Percentiles rank a stretch among this genome's conserved stretches.
Evolutionary conservation across 768 basidiomycete species (phyloP).

Genomic region (Collybia sp.): DNA sequence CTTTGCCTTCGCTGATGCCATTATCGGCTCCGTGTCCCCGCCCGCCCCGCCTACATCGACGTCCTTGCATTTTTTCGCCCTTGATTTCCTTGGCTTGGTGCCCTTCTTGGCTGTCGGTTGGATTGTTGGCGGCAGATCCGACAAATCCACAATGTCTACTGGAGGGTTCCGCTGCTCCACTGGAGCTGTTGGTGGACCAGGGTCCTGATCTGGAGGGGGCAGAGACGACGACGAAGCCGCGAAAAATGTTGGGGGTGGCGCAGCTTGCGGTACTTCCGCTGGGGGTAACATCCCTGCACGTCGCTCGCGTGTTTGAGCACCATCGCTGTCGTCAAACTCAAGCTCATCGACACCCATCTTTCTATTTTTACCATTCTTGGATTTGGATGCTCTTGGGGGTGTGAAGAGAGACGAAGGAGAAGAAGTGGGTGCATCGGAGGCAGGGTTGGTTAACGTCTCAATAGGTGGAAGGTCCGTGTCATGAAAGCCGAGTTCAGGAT

Average conservation of each 20-base stretch:
- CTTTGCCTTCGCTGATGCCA: slow-evolving; percentile 11
- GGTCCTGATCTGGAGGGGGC: slow-evolving; percentile 11
- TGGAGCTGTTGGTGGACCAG: not conserved
- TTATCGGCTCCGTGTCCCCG: not conserved
- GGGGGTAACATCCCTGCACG: slow-evolving; percentile 10
- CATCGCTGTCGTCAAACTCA: slow-evolving; percentile 13
- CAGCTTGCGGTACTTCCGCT: slow-evolving; percentile 1
- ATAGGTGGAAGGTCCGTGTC: slow-evolving; percentile 21
- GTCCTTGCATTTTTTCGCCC: too few relatives aligned
- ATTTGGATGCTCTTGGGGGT: slow-evolving; percentile 3
- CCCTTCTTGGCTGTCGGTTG: slow-evolving; percentile 3
- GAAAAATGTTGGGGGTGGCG: slow-evolving; percentile 40
- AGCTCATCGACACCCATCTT: slow-evolving; percentile 22
- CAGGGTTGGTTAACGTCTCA: slow-evolving; percentile 23
- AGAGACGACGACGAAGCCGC: slow-evolving; percentile 36
- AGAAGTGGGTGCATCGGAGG: slow-evolving; percentile 20
- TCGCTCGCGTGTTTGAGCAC: not conserved
- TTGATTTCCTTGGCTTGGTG: not conserved
- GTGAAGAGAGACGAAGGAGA: slow-evolving; percentile 27
- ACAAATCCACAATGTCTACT: slow-evolving; percentile 23
- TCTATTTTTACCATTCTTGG: slow-evolving; percentile 12
- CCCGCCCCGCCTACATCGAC: not conserved
- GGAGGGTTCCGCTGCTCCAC: not conserved
- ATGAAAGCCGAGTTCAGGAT: not conserved
- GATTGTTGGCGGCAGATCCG: slow-evolving; percentile 20